A percentile compares a stretch with the other conserved stretches of the same genome.
phyloP scores from a whole-genome alignment of 352 stramenopile species.

The Globisporangium splendens region DNA sequence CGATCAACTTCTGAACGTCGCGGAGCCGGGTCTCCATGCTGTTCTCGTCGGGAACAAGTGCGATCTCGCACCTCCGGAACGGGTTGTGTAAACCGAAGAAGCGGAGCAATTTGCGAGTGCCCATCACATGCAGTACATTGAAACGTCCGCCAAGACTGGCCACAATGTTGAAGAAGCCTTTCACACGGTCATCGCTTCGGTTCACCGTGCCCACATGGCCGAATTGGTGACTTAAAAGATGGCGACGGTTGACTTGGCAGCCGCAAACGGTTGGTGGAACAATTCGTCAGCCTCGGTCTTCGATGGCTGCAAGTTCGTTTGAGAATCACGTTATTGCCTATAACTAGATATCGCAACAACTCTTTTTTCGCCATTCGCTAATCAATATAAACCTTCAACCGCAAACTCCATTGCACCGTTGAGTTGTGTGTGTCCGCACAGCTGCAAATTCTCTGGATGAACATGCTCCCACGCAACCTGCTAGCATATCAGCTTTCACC shows the following conservation, averaged over 20 bases:
- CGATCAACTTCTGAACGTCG: constrained; percentile 68
- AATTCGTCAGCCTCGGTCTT: too few species aligned
- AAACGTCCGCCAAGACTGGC: constrained; percentile 79
- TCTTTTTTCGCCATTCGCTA: too few species aligned
- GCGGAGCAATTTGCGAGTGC: constrained; percentile 57
- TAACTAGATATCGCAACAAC: too few species aligned
- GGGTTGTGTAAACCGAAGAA: constrained; percentile 54
- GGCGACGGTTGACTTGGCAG: constrained; percentile 34
- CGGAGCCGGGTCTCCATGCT: constrained; percentile 62
- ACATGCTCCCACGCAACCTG: too few species aligned
- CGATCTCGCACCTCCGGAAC: constrained; percentile 37
- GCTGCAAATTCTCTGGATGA: too few species aligned
- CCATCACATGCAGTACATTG: constrained; percentile 75
- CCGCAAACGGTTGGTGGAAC: too few species aligned
- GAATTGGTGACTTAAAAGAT: constrained; percentile 22
- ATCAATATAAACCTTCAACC: too few species aligned
- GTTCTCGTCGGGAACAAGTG: constrained; percentile 78
- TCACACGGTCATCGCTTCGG: constrained; percentile 44
- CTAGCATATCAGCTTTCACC: too few species aligned
- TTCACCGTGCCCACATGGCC: constrained; percentile 41
- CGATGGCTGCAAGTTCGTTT: too few species aligned
- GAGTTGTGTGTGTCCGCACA: too few species aligned
- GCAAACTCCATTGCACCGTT: too few species aligned
- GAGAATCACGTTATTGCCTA: too few species aligned
- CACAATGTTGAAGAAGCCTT: constrained; percentile 64